phyloP scores from a whole-genome alignment of 441 rosid species.

The Viola pubescens region DNA sequence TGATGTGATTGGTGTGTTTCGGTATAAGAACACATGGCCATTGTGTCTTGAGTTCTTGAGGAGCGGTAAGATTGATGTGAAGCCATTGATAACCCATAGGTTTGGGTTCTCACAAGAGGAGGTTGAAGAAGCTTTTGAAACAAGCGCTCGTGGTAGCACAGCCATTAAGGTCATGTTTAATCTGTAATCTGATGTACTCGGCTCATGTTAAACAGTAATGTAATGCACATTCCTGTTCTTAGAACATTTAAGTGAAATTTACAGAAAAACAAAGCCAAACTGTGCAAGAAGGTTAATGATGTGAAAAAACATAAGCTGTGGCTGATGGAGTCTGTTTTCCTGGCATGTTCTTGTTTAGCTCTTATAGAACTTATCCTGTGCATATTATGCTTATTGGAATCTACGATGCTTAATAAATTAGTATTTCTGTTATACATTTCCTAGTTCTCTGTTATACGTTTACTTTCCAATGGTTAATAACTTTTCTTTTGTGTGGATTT shows the following conservation, averaged over 20 bases:
- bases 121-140: constrained; percentile 77
- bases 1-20: constrained; percentile 68
- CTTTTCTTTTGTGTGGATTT: too few species aligned
- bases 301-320: too few species aligned
- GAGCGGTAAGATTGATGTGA: constrained; percentile 82
- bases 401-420: too few species aligned
- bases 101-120: constrained; percentile 84
- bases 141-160: constrained; percentile 76
- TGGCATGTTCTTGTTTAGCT: neutral
- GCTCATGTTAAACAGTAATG: neutral
- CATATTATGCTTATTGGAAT: neutral
- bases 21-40: constrained; percentile 91
- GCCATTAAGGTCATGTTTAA: constrained; percentile 92
- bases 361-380: neutral
- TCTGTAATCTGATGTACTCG: constrained; percentile 29
- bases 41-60: constrained; percentile 63
- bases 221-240: too few species aligned
- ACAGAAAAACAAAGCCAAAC: too few species aligned
- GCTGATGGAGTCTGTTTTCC: neutral
- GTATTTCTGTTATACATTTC: too few species aligned
- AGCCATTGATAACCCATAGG: constrained; percentile 83
- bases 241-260: too few species aligned
- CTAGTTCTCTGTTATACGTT: too few species aligned
- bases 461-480: too few species aligned
- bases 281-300: neutral